Evolutionary conservation across 1,139 yeast genomes (phyloP).

Genomic region (Nadsonia starkeyi-henricii): DNA sequence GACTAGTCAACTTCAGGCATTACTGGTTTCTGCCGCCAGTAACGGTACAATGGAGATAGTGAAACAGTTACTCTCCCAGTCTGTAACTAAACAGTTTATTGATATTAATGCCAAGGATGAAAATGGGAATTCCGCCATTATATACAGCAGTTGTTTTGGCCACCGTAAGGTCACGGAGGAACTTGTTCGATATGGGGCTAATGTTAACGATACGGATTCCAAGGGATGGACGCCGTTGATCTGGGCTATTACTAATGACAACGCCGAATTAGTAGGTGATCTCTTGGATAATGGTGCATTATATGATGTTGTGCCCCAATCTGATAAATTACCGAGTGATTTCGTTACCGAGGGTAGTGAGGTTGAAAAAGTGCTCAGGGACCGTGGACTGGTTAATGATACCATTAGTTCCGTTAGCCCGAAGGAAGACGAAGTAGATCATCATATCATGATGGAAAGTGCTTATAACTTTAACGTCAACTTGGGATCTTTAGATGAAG

Average conservation of each 20-base stretch:
- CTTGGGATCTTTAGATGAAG: constrained; percentile 17
- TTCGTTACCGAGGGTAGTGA: constrained; percentile 22
- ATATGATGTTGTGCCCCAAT: constrained; percentile 16
- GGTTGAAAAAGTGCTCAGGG: constrained; percentile 19
- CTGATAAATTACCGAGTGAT: constrained; percentile 27
- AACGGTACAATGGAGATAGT: constrained; percentile 23
- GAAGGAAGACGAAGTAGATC: constrained; percentile 14
- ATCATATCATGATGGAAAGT: constrained; percentile 19
- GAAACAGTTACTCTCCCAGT: constrained; percentile 18
- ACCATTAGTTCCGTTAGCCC: constrained; percentile 7
- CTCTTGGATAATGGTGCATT: constrained; percentile 27
- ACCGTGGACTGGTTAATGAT: constrained; percentile 16
- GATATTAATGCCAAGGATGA: constrained; percentile 25
- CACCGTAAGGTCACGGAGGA: constrained; percentile 25
- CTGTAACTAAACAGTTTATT: constrained; percentile 13
- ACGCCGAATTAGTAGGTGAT: constrained; percentile 22
- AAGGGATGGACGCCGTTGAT: constrained; percentile 32
- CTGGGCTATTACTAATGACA: constrained; percentile 33
- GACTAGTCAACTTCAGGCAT: constrained; percentile 14
- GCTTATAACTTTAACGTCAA: constrained; percentile 22
- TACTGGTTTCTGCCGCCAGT: constrained; percentile 22
- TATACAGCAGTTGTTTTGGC: constrained; percentile 30
- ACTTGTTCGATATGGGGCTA: constrained; percentile 26
- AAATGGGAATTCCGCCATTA: constrained; percentile 27
- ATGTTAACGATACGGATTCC: constrained; percentile 25